Evolutionary conservation across 305 asterid genomes (phyloP).

Genomic region (Fraxinus ornus): DNA sequence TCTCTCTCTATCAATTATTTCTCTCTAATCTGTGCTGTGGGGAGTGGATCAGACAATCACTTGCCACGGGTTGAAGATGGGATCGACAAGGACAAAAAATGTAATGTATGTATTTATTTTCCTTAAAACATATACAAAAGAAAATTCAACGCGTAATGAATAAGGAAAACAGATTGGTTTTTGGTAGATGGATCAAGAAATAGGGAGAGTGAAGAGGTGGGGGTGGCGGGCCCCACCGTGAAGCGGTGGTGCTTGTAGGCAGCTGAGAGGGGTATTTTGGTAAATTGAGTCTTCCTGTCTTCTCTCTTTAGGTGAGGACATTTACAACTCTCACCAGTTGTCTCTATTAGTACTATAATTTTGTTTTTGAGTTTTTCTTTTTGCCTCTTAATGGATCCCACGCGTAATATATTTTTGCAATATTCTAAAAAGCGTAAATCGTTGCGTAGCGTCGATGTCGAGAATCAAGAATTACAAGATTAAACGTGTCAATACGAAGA

Average conservation of each 20-base stretch:
- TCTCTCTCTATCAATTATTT: conserved; percentile 20
- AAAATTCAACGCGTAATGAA: conserved; percentile 46
- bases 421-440: no score
- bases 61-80: conserved; percentile 34
- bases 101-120: conserved; percentile 2
- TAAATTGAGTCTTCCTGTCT: not conserved
- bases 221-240: conserved; percentile 23
- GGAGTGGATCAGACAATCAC: conserved; percentile 49
- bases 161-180: conserved; percentile 37
- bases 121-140: not conserved
- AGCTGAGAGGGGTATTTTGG: conserved; percentile 16
- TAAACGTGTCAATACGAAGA: no score
- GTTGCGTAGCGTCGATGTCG: no score
- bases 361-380: not conserved
- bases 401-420: not conserved
- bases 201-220: not conserved
- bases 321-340: not conserved
- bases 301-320: not conserved
- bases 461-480: no score
- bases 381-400: not conserved
- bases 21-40: conserved; percentile 30
- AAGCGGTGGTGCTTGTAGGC: conserved; percentile 28
- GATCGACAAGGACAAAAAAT: conserved; percentile 39
- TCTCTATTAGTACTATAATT: not conserved
- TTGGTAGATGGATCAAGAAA: not conserved